These are phyloP conservation scores for Tuber aestivum DNA, from an alignment of 495 filamentous ascomycete species.

Conservation along the genomic window DNA sequence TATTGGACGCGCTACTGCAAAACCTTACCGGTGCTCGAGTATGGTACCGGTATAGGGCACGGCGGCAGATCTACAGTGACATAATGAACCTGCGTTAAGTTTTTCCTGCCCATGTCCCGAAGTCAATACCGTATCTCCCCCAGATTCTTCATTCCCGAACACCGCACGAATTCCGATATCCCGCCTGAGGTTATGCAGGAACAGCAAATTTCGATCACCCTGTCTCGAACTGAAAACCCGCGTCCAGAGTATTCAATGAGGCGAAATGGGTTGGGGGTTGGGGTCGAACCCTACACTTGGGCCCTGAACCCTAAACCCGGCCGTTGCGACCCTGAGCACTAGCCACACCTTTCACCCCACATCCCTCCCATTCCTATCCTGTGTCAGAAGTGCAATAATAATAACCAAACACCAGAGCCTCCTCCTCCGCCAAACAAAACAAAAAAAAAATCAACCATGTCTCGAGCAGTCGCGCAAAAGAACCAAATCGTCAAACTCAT, in stretches of 20 bases:
- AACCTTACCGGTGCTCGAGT: slow-evolving; percentile 6
- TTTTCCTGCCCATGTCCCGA: not conserved
- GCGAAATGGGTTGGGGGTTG: not conserved
- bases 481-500: slow-evolving; percentile 96
- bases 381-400: slow-evolving; percentile 19
- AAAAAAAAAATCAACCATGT: slow-evolving; percentile 55
- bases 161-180: not conserved
- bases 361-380: slow-evolving; percentile 15
- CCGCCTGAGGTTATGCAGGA: not conserved
- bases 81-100: not conserved
- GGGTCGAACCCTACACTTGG: slow-evolving; percentile 8
- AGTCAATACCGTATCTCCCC: not conserved
- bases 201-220: no score
- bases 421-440: slow-evolving; percentile 4
- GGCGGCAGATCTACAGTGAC: not conserved
- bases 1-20: slow-evolving; percentile 19
- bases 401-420: slow-evolving; percentile 18
- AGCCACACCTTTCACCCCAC: not conserved
- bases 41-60: not conserved
- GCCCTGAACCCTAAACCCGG: slow-evolving; percentile 24
- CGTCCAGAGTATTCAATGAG: not conserved
- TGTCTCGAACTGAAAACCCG: not conserved
- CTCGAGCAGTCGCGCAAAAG: slow-evolving; percentile 60
- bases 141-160: not conserved
- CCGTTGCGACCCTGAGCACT: not conserved